These are phyloP conservation scores for Aspergillus sp. DNA, from an alignment of 2,329 filamentous ascomycete genomes.

Conservation along the genomic window DNA sequence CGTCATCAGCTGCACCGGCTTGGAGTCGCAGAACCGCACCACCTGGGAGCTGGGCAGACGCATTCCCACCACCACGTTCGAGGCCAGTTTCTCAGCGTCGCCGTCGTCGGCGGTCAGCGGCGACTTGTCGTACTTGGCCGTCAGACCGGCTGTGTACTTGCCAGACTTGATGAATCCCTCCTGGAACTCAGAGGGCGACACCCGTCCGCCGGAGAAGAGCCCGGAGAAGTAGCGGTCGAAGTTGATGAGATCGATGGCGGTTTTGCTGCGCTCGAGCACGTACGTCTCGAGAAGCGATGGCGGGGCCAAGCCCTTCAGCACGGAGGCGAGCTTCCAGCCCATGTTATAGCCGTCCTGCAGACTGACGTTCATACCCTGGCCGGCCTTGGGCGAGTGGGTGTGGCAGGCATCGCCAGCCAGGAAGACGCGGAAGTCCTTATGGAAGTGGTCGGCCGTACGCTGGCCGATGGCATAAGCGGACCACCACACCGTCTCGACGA, in stretches of 20 bases:
- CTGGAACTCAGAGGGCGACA: conserved; percentile 51
- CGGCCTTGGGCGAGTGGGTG: conserved; percentile 70
- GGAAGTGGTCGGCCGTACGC: conserved; percentile 68
- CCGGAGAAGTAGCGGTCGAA: conserved; percentile 58
- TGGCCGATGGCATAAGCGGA: conserved; percentile 70
- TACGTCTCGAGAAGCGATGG: conserved; percentile 53
- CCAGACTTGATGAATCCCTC: conserved; percentile 59
- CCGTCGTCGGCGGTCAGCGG: conserved; percentile 41
- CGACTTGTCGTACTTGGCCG: conserved; percentile 54
- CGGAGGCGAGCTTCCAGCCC: conserved; percentile 58
- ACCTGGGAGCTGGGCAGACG: conserved; percentile 56
- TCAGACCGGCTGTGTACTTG: conserved; percentile 61
- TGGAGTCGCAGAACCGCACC: conserved; percentile 60
- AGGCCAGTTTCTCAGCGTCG: conserved; percentile 37
- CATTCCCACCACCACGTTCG: conserved; percentile 46
- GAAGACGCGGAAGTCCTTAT: conserved; percentile 65
- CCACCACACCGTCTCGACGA: conserved; percentile 63
- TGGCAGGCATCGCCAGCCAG: conserved; percentile 67
- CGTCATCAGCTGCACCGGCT: conserved; percentile 52
- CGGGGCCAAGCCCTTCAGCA: conserved; percentile 46
- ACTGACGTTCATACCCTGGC: conserved; percentile 57
- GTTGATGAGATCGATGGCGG: conserved; percentile 58
- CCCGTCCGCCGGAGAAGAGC: conserved; percentile 50
- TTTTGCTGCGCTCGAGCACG: conserved; percentile 52
- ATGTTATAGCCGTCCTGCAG: conserved; percentile 63